A percentile compares a stretch with the other conserved stretches of the same genome.
phyloP scores from a whole-genome alignment of 768 basidiomycete genomes.

The Psilocybe tampanensis region DNA sequence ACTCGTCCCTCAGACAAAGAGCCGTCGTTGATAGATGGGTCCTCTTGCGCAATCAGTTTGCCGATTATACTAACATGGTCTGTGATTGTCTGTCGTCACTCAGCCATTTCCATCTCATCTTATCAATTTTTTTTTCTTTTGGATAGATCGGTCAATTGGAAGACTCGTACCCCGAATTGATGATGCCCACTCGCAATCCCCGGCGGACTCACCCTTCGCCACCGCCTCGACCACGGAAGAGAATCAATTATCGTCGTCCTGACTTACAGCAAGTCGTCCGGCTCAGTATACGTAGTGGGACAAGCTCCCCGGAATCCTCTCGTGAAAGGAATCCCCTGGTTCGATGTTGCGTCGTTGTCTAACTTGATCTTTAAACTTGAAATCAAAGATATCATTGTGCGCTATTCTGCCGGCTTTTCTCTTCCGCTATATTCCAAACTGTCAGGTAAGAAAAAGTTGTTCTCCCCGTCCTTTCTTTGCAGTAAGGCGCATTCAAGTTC shows the following conservation, averaged over 20 bases:
- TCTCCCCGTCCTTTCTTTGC: too few relatives aligned
- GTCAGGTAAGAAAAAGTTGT: too few relatives aligned
- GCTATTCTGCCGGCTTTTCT: too few relatives aligned
- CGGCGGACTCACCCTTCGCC: background rate
- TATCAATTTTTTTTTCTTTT: background rate
- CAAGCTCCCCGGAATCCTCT: too few relatives aligned
- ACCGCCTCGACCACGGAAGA: background rate
- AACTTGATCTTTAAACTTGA: too few relatives aligned
- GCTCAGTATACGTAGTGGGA: too few relatives aligned
- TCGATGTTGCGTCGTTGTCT: too few relatives aligned
- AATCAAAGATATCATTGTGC: too few relatives aligned
- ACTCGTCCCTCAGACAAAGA: slow-evolving; percentile 10
- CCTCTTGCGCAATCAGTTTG: slow-evolving; percentile 16
- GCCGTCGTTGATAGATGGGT: slow-evolving; percentile 15
- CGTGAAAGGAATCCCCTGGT: too few relatives aligned
- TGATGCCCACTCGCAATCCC: background rate
- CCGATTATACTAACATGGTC: slow-evolving; percentile 20
- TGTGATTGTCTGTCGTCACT: too few relatives aligned
- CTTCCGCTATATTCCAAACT: too few relatives aligned
- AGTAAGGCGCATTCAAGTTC: too few relatives aligned
- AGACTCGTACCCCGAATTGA: slow-evolving; percentile 14
- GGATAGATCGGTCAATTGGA: slow-evolving; percentile 9
- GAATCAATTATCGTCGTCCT: background rate
- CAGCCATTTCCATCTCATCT: background rate
- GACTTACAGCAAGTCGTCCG: background rate